Evolutionary conservation across 2,329 filamentous ascomycete genomes (phyloP).

Genomic region (Tympanopsis confertula): DNA sequence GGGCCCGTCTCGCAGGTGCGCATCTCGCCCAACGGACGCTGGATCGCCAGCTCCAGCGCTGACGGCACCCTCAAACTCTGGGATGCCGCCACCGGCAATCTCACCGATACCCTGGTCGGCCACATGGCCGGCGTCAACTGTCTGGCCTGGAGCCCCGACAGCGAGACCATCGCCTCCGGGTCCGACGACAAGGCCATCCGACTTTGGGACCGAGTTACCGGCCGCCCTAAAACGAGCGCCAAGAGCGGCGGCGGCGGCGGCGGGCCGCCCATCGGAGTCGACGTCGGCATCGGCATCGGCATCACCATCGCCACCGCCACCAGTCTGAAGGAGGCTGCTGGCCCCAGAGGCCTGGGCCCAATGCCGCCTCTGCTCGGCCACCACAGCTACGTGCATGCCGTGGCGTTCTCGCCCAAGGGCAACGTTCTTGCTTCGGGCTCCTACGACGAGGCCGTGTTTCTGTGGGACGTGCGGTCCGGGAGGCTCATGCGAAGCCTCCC

Average conservation of each 20-base stretch:
- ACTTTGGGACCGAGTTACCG: constrained; percentile 69
- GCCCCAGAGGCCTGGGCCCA: constrained; percentile 13
- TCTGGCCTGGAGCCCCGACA: constrained; percentile 85
- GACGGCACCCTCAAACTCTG: constrained; percentile 88
- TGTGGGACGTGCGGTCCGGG: constrained; percentile 90
- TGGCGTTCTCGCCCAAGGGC: constrained; percentile 94
- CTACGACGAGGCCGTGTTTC: constrained; percentile 91
- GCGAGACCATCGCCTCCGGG: constrained; percentile 74
- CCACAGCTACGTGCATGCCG: constrained; percentile 88
- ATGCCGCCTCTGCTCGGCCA: constrained; percentile 64
- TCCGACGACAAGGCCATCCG: constrained; percentile 94
- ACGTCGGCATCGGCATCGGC: constrained; percentile 12
- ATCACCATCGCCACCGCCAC: constrained; percentile 5
- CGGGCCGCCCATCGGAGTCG: constrained; percentile 13
- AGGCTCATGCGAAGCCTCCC: constrained; percentile 81
- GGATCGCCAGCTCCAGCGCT: constrained; percentile 82
- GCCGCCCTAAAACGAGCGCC: constrained; percentile 31
- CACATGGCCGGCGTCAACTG: constrained; percentile 88
- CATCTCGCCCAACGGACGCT: constrained; percentile 81
- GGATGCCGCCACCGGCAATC: constrained; percentile 65
- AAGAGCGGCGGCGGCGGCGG: constrained; percentile 14
- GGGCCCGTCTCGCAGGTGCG: constrained; percentile 74
- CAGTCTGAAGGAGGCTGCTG: constrained; percentile 4
- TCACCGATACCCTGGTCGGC: constrained; percentile 81
- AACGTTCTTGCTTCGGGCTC: constrained; percentile 93